A percentile compares a stretch with the other conserved stretches of the same genome.
phyloP scores from a whole-genome alignment of 169 alveolate species.

The Plasmodium adleri region DNA sequence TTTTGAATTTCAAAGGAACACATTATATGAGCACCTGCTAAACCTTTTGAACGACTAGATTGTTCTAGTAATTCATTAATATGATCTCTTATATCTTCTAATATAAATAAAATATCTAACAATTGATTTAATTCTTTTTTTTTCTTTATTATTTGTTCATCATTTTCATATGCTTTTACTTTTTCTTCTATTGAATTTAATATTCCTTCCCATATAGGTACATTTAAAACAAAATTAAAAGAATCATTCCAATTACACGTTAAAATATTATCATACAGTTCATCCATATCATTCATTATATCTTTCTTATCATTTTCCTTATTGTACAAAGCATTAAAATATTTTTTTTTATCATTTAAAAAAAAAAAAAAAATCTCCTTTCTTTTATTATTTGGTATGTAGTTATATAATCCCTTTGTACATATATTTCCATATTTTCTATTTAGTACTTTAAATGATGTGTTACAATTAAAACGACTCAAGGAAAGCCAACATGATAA shows the following conservation, averaged over 20 bases:
- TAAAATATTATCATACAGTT: slow-evolving; percentile 45
- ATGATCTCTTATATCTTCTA: slow-evolving; percentile 77
- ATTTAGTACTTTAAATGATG: not conserved
- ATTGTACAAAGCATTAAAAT: slow-evolving; percentile 46
- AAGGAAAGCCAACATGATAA: not conserved
- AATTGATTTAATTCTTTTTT: slow-evolving; percentile 52
- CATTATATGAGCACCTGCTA: slow-evolving; percentile 61
- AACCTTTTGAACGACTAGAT: slow-evolving; percentile 65
- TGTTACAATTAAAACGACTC: not conserved
- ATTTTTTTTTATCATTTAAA: slow-evolving; percentile 13
- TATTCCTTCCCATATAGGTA: slow-evolving; percentile 75
- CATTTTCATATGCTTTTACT: slow-evolving; percentile 42
- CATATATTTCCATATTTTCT: not conserved
- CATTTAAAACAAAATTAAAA: slow-evolving; percentile 53
- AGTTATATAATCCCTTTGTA: not conserved
- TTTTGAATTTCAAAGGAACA: slow-evolving; percentile 53
- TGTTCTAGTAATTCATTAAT: slow-evolving; percentile 72
- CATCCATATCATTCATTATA: slow-evolving; percentile 31
- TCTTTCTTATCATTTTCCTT: slow-evolving; percentile 29
- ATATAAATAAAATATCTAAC: slow-evolving; percentile 58
- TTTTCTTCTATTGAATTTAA: slow-evolving; percentile 56
- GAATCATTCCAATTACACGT: slow-evolving; percentile 74
- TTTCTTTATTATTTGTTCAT: slow-evolving; percentile 26
- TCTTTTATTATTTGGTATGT: not conserved
- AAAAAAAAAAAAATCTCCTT: not conserved